phyloP scores from a whole-genome alignment of 2,329 filamentous ascomycete species.

The Onygena corvina region DNA sequence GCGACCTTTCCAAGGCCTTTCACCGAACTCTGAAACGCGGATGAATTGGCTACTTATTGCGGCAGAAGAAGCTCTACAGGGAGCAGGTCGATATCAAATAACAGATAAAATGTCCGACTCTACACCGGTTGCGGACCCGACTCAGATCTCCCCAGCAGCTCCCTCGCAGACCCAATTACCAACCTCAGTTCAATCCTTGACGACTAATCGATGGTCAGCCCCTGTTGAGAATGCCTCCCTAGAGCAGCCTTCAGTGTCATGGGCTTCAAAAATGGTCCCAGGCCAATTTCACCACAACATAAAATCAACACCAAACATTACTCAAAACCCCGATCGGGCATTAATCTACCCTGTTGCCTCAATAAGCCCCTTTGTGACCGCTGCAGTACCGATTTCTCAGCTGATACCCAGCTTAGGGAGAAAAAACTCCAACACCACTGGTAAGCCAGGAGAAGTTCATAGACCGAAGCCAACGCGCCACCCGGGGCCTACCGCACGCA shows the following conservation, averaged over 20 bases:
- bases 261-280: too few relatives aligned
- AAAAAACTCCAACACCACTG: too few relatives aligned
- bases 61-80: slow-evolving; percentile 4
- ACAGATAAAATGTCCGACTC: neutral
- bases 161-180: too few relatives aligned
- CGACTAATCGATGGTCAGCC: too few relatives aligned
- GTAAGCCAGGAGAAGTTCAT: neutral
- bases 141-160: neutral
- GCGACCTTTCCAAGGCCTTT: slow-evolving; percentile 5
- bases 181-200: too few relatives aligned
- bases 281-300: too few relatives aligned
- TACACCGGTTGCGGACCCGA: neutral
- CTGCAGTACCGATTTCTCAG: neutral
- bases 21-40: neutral
- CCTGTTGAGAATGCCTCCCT: too few relatives aligned
- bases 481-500: neutral
- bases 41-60: slow-evolving; percentile 10
- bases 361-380: neutral
- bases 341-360: neutral
- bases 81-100: neutral
- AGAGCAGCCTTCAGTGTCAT: too few relatives aligned
- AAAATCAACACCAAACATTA: too few relatives aligned
- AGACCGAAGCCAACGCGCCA: neutral
- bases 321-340: neutral
- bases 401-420: neutral